phyloP scores from a whole-genome alignment of 2,329 filamentous ascomycete species.

The Capronia americana region DNA sequence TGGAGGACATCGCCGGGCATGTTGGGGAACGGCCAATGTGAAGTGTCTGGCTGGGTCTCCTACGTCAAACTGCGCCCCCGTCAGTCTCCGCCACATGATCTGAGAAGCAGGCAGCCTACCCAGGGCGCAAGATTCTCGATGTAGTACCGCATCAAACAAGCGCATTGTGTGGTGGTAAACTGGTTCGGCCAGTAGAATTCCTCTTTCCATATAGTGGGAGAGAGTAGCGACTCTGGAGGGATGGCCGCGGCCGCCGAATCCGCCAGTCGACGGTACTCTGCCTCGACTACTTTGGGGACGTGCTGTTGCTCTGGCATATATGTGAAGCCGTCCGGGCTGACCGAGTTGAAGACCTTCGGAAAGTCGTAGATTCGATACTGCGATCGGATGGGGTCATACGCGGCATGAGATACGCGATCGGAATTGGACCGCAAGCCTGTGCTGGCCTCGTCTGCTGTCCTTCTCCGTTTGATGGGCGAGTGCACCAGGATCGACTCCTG shows the following conservation, averaged over 20 bases:
- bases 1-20: slow-evolving; percentile 37
- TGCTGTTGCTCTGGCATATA: slow-evolving; percentile 33
- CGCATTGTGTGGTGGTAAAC: slow-evolving; percentile 39
- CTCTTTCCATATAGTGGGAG: slow-evolving; percentile 37
- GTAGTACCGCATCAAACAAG: slow-evolving; percentile 40
- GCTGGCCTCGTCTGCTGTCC: slow-evolving; percentile 25
- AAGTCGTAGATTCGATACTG: slow-evolving; percentile 32
- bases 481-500: slow-evolving; percentile 27
- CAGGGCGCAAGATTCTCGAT: slow-evolving; percentile 39
- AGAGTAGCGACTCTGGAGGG: slow-evolving; percentile 35
- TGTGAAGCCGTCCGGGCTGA: slow-evolving; percentile 25
- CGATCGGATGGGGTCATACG: slow-evolving; percentile 34
- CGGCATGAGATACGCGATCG: slow-evolving; percentile 24
- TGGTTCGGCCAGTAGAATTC: slow-evolving; percentile 40
- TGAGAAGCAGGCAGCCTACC: slow-evolving; percentile 26
- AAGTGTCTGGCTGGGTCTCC: slow-evolving; percentile 39
- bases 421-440: slow-evolving; percentile 7
- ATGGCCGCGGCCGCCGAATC: slow-evolving; percentile 37
- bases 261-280: slow-evolving; percentile 38
- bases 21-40: slow-evolving; percentile 37
- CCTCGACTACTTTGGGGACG: slow-evolving; percentile 36
- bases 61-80: slow-evolving; percentile 36
- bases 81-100: slow-evolving; percentile 18
- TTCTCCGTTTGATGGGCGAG: slow-evolving; percentile 30
- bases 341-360: slow-evolving; percentile 22